Base-by-base conservation (phyloP, 495 filamentous ascomycete species). In the Evansstolkia leycettana region DNA sequence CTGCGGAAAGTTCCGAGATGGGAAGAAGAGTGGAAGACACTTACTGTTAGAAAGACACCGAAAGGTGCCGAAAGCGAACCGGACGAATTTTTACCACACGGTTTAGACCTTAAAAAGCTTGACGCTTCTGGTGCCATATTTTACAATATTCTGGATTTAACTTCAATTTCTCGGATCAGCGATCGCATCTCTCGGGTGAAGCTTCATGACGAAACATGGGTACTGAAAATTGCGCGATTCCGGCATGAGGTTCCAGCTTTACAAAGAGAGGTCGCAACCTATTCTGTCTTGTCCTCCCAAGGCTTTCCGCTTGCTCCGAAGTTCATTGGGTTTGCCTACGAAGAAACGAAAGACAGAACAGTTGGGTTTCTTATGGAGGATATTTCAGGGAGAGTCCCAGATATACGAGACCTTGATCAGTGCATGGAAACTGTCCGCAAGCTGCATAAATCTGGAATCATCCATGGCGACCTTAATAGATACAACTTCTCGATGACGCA, bases 401-500 rank as follows among this genome's bases (percentile, higher is more conserved):
- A 18, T 27, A 39, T 43, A 36, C 29, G 19, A 7, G 16, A 43
- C 17, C 35, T 43, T 7, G 24, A 20, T 10, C 31, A 35, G 13
- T 43, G 41, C 27, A 36, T 12, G 14, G 23, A 35, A 17, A 42
- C 33, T 33, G 42, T 54, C n/a, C 31, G 39, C 23, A 39, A 15
- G 37, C 38, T 55, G 35, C 47, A 55, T 48, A 29, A 32, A 31
- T 40, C 44, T 31, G 40, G 41, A 15, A 36, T 55, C 24, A 12
- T 48, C 29, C 46, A 52, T 37, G 38, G 41, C 1, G 49, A 55
- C 41, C 20, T 44, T 14, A 52, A 55, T 39, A 42, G 38, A 33
- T 42, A 52, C 36, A 55, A 55, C 39, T 50, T 52, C 36, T 45
- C 42, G 36, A 45, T 55, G 15, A 37, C 19, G 7, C 40, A 50